Evolutionary conservation across 2,329 filamentous ascomycete genomes (phyloP), one percentile per base, ranked within the genome.

Genomic region (Xylariales sp.): DNA sequence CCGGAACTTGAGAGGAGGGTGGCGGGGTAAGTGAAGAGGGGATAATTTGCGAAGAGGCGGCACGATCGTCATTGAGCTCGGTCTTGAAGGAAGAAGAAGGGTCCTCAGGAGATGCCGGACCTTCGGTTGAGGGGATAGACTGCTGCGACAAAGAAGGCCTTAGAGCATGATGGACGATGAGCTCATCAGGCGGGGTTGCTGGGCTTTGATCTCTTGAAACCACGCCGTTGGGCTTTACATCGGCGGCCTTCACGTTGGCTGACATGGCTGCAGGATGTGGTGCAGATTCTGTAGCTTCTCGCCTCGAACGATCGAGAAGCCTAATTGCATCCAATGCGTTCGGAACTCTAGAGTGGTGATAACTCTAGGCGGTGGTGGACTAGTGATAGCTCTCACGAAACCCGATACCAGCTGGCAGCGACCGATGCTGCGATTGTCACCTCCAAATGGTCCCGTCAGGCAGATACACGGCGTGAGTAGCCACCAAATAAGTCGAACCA

Each of bases 11-110:
- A 2, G 72, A 76, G 1, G 73, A 77, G 0, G 74, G 74, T 17
- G 74, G 76, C 4, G 75, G 76, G 3, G 76, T 78, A 36, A 77
- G 56, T 17, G 75, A 79, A 3, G 75, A 78, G 5, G 74, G 73
- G 40, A 79, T 76, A 34, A 77, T 59, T 12, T 52, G 55, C 18
- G 65, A 61, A n/a, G 63, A 53, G 14, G 54, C 52, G 2, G 57
- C 54, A 27, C 63, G 57, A 32, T 73, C 70, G 40, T 76, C 70
- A 51, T 68, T 71, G 42, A 57, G 42, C 43, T 77, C 71, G 4
- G 67, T 69, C 48, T 65, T 70, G 54, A 77, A 75, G 0, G 71
- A 74, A 32, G 62, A 52, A 32, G 58, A 56, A 5, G 65, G 62
- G 33, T 76, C 71, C 45, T 70, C 60, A 19, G 76, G 74, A 11